phyloP scores from a whole-genome alignment of 257 asterid species.

The Solanum megistacrolobum region DNA sequence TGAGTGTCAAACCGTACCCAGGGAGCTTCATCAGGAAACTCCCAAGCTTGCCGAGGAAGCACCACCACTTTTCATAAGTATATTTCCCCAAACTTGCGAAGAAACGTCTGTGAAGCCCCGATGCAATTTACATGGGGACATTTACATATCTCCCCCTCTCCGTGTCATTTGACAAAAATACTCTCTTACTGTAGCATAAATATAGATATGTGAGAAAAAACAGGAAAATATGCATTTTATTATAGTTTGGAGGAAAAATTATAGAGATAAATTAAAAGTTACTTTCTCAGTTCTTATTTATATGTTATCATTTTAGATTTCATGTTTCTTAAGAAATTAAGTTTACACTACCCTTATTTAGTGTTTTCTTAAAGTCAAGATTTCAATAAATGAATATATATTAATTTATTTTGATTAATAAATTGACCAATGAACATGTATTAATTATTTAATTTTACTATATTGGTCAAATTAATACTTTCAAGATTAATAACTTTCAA shows the following conservation, averaged over 20 bases:
- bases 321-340: too few species aligned
- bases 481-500: too few species aligned
- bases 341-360: too few species aligned
- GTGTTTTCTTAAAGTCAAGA: too few species aligned
- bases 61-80: not conserved
- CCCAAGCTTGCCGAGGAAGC: not conserved
- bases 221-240: not conserved
- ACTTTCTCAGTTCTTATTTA: not conserved
- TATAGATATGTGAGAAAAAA: not conserved
- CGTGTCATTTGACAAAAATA: not conserved
- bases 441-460: too few species aligned
- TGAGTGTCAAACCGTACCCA: not conserved
- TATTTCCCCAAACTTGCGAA: not conserved
- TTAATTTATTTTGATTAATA: too few species aligned
- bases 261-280: not conserved
- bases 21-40: too few species aligned
- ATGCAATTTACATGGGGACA: not conserved
- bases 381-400: too few species aligned
- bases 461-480: not conserved
- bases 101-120: not conserved
- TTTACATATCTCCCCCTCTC: not conserved
- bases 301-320: not conserved
- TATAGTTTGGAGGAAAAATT: not conserved
- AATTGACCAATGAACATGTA: too few species aligned
- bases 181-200: not conserved